Evolutionary conservation across 148 eudicot species (phyloP).

Genomic region (Rheum nobile): DNA sequence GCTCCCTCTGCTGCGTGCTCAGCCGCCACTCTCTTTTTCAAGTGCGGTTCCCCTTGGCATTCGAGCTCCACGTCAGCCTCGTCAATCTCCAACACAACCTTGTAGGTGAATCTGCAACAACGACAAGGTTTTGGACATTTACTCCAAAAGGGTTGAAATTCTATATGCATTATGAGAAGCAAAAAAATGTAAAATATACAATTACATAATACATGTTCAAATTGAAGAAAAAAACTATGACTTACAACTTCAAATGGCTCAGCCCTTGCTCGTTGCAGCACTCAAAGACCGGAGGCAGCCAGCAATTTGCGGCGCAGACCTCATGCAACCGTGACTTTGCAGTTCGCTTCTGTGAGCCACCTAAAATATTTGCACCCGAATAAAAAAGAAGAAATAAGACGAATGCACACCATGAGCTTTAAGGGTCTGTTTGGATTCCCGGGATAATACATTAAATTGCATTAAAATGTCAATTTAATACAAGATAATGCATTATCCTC

Average conservation of each 20-base stretch:
- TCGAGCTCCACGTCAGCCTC: slow-evolving; percentile 34
- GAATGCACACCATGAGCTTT: background rate
- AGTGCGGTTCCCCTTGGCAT: slow-evolving; percentile 37
- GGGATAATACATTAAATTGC: no score
- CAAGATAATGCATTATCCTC: no score
- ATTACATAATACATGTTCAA: background rate
- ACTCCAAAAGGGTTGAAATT: background rate
- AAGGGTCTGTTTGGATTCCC: no score
- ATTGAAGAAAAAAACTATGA: slow-evolving; percentile 1
- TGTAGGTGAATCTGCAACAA: slow-evolving; percentile 52
- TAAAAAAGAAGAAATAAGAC: background rate
- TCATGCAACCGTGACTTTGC: slow-evolving; percentile 57
- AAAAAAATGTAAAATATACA: background rate
- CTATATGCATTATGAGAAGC: background rate
- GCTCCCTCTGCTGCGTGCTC: slow-evolving; percentile 77
- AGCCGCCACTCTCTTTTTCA: slow-evolving; percentile 69
- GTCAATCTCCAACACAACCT: slow-evolving; percentile 41
- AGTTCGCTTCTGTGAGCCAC: slow-evolving; percentile 17
- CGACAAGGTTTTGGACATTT: background rate
- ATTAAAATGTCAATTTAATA: no score
- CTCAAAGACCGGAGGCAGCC: slow-evolving; percentile 64
- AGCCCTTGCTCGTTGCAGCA: slow-evolving; percentile 70
- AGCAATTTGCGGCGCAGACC: slow-evolving; percentile 59
- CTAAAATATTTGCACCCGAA: slow-evolving; percentile 17
- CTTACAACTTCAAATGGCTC: slow-evolving; percentile 74